phyloP scores from a whole-genome alignment of 441 rosid genomes.

The Biscutella auriculata region DNA sequence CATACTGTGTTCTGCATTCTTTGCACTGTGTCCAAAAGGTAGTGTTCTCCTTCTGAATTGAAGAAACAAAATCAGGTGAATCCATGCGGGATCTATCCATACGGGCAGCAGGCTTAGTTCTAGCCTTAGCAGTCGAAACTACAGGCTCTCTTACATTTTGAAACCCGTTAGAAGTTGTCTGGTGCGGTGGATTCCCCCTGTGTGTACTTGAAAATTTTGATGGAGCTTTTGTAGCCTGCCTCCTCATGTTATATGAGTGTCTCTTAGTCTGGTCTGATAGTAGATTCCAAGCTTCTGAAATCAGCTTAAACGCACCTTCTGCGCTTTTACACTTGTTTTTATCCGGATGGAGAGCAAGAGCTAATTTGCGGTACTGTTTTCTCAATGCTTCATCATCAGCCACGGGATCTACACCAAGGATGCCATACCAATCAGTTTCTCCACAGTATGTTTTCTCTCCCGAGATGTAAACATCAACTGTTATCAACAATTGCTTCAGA shows the following conservation, averaged over 20 bases:
- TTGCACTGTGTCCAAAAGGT: slow-evolving; percentile 92
- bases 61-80: slow-evolving; percentile 14
- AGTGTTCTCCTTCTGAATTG: slow-evolving; percentile 26
- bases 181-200: slow-evolving; percentile 30
- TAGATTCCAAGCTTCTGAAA: slow-evolving; percentile 77
- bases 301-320: slow-evolving; percentile 77
- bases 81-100: slow-evolving; percentile 13
- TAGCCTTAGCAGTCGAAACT: slow-evolving; percentile 22
- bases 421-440: slow-evolving; percentile 71
- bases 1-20: slow-evolving; percentile 66
- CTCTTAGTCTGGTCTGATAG: slow-evolving; percentile 59
- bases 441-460: slow-evolving; percentile 57
- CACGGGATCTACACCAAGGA: slow-evolving; percentile 54
- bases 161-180: slow-evolving; percentile 40
- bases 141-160: slow-evolving; percentile 25
- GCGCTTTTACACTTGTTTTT: slow-evolving; percentile 74
- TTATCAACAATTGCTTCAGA: slow-evolving; percentile 45
- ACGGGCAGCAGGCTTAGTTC: slow-evolving; percentile 14
- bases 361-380: slow-evolving; percentile 67
- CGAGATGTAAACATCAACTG: slow-evolving; percentile 53
- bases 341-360: slow-evolving; percentile 85
- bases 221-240: slow-evolving; percentile 25
- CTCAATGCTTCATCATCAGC: slow-evolving; percentile 63
- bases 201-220: slow-evolving; percentile 24
- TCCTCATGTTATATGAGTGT: slow-evolving; percentile 44